Evolutionary conservation across 495 filamentous ascomycete genomes (phyloP), one percentile per base, ranked within the genome.

Genomic region (Recurvomyces mirabilis): DNA sequence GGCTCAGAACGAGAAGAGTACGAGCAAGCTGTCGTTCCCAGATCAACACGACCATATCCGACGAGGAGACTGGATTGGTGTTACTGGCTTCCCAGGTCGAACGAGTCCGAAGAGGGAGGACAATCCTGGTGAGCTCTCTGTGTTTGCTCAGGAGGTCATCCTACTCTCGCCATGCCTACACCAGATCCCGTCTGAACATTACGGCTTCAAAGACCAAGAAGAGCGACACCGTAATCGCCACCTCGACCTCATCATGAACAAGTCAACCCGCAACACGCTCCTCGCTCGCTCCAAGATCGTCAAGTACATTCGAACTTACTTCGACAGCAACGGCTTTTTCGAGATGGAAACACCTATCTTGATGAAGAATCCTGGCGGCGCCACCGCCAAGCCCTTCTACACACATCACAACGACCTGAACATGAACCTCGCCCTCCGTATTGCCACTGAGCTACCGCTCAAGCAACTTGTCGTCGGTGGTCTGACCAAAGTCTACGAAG

Each of bases 271-370:
- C 28, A 73, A 91, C 21, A 81, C 86, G 32, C 82, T 95, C 62
- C 67, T 81, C 49, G 85, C 82, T 13, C 75, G 91, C 18, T 72
- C 82, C 61, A 88, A 84, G 71, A 84, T 94, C 50, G 74, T 93
- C 46, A 72, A 68, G 42, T 94, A 82, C 58, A 78, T 96, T 47
- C 84, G 89, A 49, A 72, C 74, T 45, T 96, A 77, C 72, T 85
- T 98, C 53, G 85, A 95, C 53, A 71, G 71, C 41, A 72, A 76
- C 38, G 84, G 86, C 46, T 98, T 96, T 60, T 70, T 82, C 37
- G 88, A 95, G 63, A 86, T 96, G n/a, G 84, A 95, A 67, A 96
- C 91, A 1, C 93, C 93, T 7, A 93, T 96, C 77, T 84, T 99
- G 80, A 93, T 94, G 57, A 75, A 82, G 44, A 91, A 93, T 59